A percentile compares a stretch with the other conserved stretches of the same genome.
Evolutionary conservation across 371 early-diverging fungal genomes (phyloP).

Genomic region (Rhizopus sp.): DNA sequence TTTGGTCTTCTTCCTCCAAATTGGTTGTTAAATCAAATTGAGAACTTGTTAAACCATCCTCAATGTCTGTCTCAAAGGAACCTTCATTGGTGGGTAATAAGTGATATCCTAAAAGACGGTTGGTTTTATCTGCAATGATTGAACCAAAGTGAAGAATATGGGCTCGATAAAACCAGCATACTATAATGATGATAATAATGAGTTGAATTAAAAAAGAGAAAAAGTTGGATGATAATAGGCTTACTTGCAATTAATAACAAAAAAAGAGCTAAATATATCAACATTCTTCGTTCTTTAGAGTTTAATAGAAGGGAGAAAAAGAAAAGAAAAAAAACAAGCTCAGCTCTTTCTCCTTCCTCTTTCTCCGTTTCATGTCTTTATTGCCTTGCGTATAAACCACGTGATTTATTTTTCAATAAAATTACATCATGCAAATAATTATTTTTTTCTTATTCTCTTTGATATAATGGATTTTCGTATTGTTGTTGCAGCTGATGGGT

Average conservation of each 20-base stretch:
- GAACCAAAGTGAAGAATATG: slow-evolving; percentile 26
- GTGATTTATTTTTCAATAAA: neutral
- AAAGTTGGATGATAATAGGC: neutral
- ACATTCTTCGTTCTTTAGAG: slow-evolving; percentile 5
- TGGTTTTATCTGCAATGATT: slow-evolving; percentile 39
- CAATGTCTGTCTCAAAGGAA: slow-evolving; percentile 64
- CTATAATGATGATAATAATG: slow-evolving; percentile 12
- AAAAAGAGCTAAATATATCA: slow-evolving; percentile 16
- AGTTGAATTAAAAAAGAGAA: neutral
- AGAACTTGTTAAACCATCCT: slow-evolving; percentile 71
- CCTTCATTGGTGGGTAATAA: slow-evolving; percentile 46
- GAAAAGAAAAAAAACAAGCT: neutral
- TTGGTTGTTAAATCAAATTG: slow-evolving; percentile 75
- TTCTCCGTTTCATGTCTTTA: neutral
- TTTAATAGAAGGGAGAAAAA: neutral
- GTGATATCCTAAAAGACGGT: slow-evolving; percentile 49
- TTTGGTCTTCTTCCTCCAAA: slow-evolving; percentile 62
- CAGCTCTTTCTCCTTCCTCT: no score
- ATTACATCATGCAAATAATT: neutral
- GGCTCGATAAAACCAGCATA: slow-evolving; percentile 36
- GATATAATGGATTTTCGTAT: slow-evolving; percentile 19
- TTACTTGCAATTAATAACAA: slow-evolving; percentile 17
- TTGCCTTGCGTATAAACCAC: neutral
- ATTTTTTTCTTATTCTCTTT: neutral
- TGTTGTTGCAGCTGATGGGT: slow-evolving; percentile 33